Base-by-base conservation (phyloP, 2,329 filamentous ascomycete genomes). In the Botrytis sinoallii region DNA sequence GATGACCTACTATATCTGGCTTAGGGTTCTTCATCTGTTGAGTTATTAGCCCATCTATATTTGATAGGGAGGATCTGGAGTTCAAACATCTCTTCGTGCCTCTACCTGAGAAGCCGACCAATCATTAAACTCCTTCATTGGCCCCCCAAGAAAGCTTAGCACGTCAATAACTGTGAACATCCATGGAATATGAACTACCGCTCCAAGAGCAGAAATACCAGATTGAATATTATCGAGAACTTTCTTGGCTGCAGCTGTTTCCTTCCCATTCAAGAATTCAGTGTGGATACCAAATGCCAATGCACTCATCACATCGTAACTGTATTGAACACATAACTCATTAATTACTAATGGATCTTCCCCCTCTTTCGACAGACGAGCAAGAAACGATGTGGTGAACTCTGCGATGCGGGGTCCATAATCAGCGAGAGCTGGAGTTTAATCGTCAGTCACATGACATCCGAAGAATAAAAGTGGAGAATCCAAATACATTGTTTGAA, bases 221-320 rank as follows among this genome's bases (percentile, higher is more conserved):
- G 29, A 48, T 66, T 48, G 64, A 9, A 66, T 66, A 35, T 48
- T 48, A n/a, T 48, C 44, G 8, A 66, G 20, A 48, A 66, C 32
- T 25, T 66, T 66, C 29, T 48, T 66, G 12, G 44, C 64, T 42
- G 16, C n/a, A 22, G 44, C 64, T n/a, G 64, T 66, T 48, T 66
- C 42, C 6, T 48, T 66, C 14, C 64, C 64, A 35, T 48, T 44
- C 25, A 66, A 48, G 16, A 66, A 66, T 25, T 25, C 29, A 9
- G 64, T 71, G 8, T 78, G 32, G 32, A 79, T 52, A 18, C 70
- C 72, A 9, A 78, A 65, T 14, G 76, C 38, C 75, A 77, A 78
- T 32, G 75, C 72, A 42, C 77, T 77, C 76, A 80, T 79, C 5
- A 79, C 75, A 74, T 80, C 78, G 60, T 79, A 80, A 35, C 70